These are phyloP conservation scores for Dactylella cylindrospora DNA, from an alignment of 2,329 filamentous ascomycete species.

Conservation along the genomic window DNA sequence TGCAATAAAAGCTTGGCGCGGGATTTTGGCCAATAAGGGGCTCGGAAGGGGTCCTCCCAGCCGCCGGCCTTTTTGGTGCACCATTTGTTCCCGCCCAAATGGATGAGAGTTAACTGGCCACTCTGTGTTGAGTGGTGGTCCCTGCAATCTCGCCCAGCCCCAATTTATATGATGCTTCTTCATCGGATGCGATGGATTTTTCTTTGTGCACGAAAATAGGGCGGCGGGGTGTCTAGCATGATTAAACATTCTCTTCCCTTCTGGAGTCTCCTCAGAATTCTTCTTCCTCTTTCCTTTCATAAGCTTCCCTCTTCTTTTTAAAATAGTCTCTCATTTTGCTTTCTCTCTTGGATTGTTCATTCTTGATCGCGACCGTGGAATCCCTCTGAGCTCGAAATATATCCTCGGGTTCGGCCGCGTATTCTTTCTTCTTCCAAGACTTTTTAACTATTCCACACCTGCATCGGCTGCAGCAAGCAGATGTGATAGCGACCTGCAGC, in stretches of 20 bases:
- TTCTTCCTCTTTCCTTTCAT: not conserved
- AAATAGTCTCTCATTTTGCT: not conserved
- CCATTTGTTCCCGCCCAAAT: constrained; percentile 16
- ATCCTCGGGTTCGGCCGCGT: not conserved
- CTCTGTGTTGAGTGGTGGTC: not conserved
- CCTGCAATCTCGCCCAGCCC: constrained; percentile 17
- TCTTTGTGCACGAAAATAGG: constrained; percentile 15
- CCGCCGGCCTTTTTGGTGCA: constrained; percentile 20
- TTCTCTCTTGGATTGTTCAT: not conserved
- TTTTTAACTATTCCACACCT: not conserved
- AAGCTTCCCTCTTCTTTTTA: constrained; percentile 3
- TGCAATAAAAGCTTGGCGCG: too few species aligned
- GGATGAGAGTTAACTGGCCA: not conserved
- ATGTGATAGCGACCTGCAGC: constrained; percentile 31
- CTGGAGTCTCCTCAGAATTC: constrained; percentile 22
- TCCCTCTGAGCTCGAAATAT: too few species aligned
- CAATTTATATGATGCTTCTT: constrained; percentile 13
- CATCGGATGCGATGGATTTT: constrained; percentile 15
- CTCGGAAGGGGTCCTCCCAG: constrained; percentile 17
- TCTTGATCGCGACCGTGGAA: too few species aligned
- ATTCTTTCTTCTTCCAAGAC: constrained; percentile 11
- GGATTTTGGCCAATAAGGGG: constrained; percentile 12
- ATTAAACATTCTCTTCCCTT: constrained; percentile 2
- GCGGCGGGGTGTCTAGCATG: constrained; percentile 29
- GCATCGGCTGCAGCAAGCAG: constrained; percentile 13